Percentiles rank a stretch among this genome's conserved stretches.
Conservation (phyloP, 2,329 filamentous ascomycete species). For the Cadophora malorum region DNA sequence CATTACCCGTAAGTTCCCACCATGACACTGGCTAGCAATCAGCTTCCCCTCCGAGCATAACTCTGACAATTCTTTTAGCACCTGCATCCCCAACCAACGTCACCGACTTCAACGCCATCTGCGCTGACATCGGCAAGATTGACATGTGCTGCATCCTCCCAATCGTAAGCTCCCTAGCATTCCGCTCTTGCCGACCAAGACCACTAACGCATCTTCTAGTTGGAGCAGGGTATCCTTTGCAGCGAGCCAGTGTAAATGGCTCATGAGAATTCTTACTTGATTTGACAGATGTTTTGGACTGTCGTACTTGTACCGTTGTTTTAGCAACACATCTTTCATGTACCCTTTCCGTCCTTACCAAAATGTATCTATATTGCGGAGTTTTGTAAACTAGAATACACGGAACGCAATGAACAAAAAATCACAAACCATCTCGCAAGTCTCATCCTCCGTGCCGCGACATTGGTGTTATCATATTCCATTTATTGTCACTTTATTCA, state of each 20-base stretch:
- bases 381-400: slow-evolving; percentile 9
- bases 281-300: not conserved
- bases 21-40: not conserved
- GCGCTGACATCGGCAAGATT: slow-evolving; percentile 42
- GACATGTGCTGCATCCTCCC: slow-evolving; percentile 63
- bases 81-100: slow-evolving; percentile 53
- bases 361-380: slow-evolving; percentile 5
- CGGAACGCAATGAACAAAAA: not conserved
- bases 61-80: slow-evolving; percentile 31
- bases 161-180: slow-evolving; percentile 44
- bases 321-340: not conserved
- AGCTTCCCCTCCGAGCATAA: not conserved
- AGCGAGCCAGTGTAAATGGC: slow-evolving; percentile 15
- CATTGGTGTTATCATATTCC: too few species aligned
- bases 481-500: too few species aligned
- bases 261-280: not conserved
- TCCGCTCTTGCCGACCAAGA: not conserved
- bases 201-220: slow-evolving; percentile 24
- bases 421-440: not conserved
- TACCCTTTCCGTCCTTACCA: not conserved
- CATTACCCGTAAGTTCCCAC: slow-evolving; percentile 53
- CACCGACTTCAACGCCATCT: slow-evolving; percentile 43
- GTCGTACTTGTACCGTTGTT: slow-evolving; percentile 3
- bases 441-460: not conserved
- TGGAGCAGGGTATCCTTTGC: slow-evolving; percentile 47